Evolutionary conservation across 345 rosid genomes (phyloP).

Genomic region (Theobroma cacao): DNA sequence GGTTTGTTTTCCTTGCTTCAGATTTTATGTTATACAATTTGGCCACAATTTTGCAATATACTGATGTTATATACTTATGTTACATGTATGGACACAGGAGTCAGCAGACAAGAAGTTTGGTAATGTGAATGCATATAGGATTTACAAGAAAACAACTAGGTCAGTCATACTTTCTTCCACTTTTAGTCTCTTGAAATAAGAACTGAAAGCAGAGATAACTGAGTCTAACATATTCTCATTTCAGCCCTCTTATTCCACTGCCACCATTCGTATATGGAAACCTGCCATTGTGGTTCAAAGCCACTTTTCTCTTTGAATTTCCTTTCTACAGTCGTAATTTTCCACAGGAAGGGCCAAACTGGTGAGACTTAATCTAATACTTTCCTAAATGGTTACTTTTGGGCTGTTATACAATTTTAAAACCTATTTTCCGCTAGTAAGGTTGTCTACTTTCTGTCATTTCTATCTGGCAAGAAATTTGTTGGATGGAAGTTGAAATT

Average conservation of each 20-base stretch:
- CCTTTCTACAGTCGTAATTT: conserved; percentile 73
- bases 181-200: neutral
- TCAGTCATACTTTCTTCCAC: conserved; percentile 14
- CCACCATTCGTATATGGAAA: conserved; percentile 58
- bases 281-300: conserved; percentile 76
- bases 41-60: neutral
- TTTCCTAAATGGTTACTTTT: neutral
- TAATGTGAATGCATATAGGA: conserved; percentile 56
- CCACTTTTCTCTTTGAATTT: conserved; percentile 62
- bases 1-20: conserved; percentile 39
- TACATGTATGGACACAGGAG: conserved; percentile 39
- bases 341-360: conserved; percentile 52
- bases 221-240: conserved; percentile 15
- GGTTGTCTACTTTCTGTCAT: neutral
- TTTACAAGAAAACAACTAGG: conserved; percentile 79
- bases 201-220: conserved; percentile 1
- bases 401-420: neutral
- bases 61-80: neutral
- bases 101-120: conserved; percentile 86
- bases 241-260: conserved; percentile 84
- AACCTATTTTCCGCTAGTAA: neutral
- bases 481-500: neutral
- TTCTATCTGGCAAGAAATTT: neutral
- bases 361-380: conserved; percentile 48
- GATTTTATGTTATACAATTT: neutral